Base-by-base conservation (phyloP, 2,329 filamentous ascomycete genomes). In the Chlorencoelia australis region DNA sequence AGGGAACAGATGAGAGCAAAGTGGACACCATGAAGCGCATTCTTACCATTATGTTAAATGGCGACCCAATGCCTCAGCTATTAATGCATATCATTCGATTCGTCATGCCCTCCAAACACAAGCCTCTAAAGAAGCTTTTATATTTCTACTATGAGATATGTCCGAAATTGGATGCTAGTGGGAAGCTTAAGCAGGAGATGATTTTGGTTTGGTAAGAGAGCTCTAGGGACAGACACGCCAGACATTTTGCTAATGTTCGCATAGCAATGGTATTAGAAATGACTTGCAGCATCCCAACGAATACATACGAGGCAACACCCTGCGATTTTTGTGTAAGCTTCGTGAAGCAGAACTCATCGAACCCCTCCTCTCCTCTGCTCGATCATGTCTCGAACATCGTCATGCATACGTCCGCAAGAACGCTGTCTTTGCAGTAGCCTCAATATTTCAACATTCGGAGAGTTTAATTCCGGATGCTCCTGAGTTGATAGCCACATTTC, bases 1-100 rank as follows among this genome's bases (percentile, higher is more conserved):
- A 94, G 68, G 87, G 87, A 51, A 89, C 75, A 44, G 88, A 94
- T 62, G 87, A 94, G 63, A 79, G 75, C 56, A 95, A 95, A 70
- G 71, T 89, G 60, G 87, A 94, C 50, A 94, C 87, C 42, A 93
- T 93, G 86, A 93, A 91, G 77, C 82, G 79, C 67, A 87, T 98
- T 60, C 68, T 96, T 58, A 94, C 85, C 46, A 78, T 95, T 58
- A 96, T 98, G 91, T 76, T 98, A 56, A 96, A 96, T 61, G 91
- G 91, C 51, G 89, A 98, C 58, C 80, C 91, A 26, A 91, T 98
- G 81, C 82, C 88, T 17, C 80, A 87, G 51, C 72, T 98, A 14
- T 78, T 98, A 52, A 98, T 98, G 91, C 91, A 96, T 67, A 98
- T 98, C 57, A 98, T 98, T 62, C 86, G 91, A 60, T 98, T 98